Evolutionary conservation across 1,284 basidiomycete genomes (phyloP), one percentile per base, ranked within the genome.

Genomic region (Sanghuangporus weigelae): DNA sequence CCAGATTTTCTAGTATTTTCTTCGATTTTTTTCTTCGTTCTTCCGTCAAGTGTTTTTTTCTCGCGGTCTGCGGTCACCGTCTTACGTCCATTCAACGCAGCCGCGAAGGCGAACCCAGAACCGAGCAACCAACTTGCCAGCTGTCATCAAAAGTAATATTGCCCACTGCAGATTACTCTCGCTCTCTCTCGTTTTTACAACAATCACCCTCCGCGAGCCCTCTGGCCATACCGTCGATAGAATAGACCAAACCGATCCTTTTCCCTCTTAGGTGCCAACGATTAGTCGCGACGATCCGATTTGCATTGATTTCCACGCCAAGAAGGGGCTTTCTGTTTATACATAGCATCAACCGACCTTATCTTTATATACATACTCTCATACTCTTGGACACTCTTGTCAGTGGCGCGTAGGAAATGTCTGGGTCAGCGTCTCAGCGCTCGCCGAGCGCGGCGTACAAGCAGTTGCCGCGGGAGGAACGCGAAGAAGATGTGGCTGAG

Each of bases 401-500:
- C 26, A 31, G 26, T 31, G 26, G 26, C 3, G 26, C 3, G 26
- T 44, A 50, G 51, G 36, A n/a, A 10, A 62, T 62, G 61, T 57
- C 61, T 12, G 61, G 61, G 36, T n/a, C 62, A 35, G 36, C 57
- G 39, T 54, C 56, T n/a, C 62, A 61, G 39, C 63, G 59, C 31
- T 61, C 63, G 19, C 57, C 64, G 39, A 38, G 11, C 14, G 55
- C 51, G 11, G 38, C 64, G 57, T 66, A 66, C 49, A 60, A 63
- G 44, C 55, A 48, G 7, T 21, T 65, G 35, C 62, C 65, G 21
- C 26, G 19, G 26, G 59, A 57, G 26, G 60, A 65, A 26, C 55
- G 59, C 31, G 73, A 71, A 31, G 69, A 76, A 39, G 86, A 89
- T 75, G 79, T 80, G 2, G 85, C 81, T 42, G 85, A 88, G 67